Evolutionary conservation across 305 asterid species (phyloP), one percentile per base, ranked within the genome.

Genomic region (Solanum aculeatissimum): DNA sequence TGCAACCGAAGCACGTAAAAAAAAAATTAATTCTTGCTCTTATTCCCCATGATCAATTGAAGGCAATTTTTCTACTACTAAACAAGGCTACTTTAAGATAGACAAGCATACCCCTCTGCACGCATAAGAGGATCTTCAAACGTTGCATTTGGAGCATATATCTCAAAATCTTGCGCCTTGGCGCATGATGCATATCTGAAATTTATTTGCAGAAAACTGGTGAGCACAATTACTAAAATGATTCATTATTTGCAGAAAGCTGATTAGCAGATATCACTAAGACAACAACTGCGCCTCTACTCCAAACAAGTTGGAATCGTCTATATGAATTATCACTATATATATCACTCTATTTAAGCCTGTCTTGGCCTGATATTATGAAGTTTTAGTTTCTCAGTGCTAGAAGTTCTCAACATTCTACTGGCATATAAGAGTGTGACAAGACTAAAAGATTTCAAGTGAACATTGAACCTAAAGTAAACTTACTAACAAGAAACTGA

Each of bases 41-140:
- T 55, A 29, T 55, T 10, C 32, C 38, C 55, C 63, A 25, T 35
- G 53, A 45, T 55, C 25, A 19, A 42, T 35, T 53, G 21, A n/a
- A 83, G 7, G 13, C 38, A 60, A 83, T 10, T 21, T 1, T 18
- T 27, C 18, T 45, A 42, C 51, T 68, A 83, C 51, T 29, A 49
- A 53, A 23, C 60, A 18, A 79, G 62, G n/a, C 15, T 8, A n/a
- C 1, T 0, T 19, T 57, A 7, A 57, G 55, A 80, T 55, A 71
- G 68, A 53, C 53, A 84, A 71, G 43, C 86, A 65, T 90, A 95
- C 98, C 98, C 98, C 6, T 89, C 92, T 54, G 97, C 97, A 80
- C 93, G 87, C 97, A 92, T 93, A 72, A 95, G 96, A 7, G 98
- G 98, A 83, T 95, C 98, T 90, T 94, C 98, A 75, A 95, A 95